Conservation (phyloP, 306 rosid genomes). For the Prunus davidiana region DNA sequence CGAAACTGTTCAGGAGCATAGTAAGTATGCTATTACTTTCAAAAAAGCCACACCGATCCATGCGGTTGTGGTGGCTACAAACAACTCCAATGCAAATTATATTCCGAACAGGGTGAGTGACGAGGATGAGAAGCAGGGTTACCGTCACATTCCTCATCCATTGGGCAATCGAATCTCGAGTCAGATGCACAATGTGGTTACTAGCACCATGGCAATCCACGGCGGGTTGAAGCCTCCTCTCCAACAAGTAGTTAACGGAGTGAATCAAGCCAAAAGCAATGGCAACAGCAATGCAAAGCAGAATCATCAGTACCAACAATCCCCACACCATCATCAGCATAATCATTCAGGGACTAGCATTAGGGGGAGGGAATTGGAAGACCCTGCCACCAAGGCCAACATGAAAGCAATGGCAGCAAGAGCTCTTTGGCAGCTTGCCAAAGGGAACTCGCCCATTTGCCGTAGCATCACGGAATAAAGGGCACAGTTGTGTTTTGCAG, state of each 20-base stretch:
- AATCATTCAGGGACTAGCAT: constrained; percentile 53
- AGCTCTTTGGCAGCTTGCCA: constrained; percentile 77
- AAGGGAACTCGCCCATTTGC: constrained; percentile 66
- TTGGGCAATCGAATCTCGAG: constrained; percentile 43
- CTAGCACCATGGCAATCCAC: constrained; percentile 56
- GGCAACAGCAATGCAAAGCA: constrained; percentile 37
- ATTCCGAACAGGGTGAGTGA: constrained; percentile 12
- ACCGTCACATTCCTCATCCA: constrained; percentile 44
- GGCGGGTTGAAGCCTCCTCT: constrained; percentile 27
- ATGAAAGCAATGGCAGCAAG: constrained; percentile 93
- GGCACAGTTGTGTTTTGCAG: constrained; percentile 82
- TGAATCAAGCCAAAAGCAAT: constrained; percentile 13
- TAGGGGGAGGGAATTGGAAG: constrained; percentile 75
- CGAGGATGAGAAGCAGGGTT: constrained; percentile 27
- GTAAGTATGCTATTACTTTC: constrained; percentile 63
- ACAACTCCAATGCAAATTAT: constrained; percentile 11
- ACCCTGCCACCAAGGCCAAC: constrained; percentile 57
- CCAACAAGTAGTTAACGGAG: constrained; percentile 24
- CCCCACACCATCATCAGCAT: constrained; percentile 35
- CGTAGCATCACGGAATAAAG: constrained; percentile 87
- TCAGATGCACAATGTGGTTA: constrained; percentile 63
- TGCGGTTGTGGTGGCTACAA: constrained; percentile 68
- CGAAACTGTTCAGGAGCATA: constrained; percentile 84
- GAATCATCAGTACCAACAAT: constrained; percentile 32
- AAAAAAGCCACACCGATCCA: constrained; percentile 68